Base-by-base conservation (phyloP, 768 basidiomycete genomes). In the Boletus insuetus region DNA sequence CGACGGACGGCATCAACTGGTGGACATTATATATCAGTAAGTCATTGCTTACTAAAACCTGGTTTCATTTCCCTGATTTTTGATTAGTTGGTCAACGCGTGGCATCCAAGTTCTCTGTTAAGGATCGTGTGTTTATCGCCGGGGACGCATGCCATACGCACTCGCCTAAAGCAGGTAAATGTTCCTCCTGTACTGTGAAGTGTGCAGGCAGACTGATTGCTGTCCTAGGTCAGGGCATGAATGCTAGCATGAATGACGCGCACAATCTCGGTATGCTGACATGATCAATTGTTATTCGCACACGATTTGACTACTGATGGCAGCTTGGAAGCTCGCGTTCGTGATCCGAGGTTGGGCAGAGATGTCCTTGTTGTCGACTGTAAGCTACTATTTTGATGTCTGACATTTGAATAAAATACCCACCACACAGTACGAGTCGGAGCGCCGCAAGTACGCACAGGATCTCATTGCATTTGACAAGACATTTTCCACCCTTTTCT, bases 391-490 rank as follows among this genome's bases (percentile, higher is more conserved):
- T 14, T 24, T 3, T 17, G 5, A 14, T 9, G 9, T 38, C n/a
- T 29, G 19, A 19, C n/a, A n/a, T 3, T 20, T 13, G 41, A 19
- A 3, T 43, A 50, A 56, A 53, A 22, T 31, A 17, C 9, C 14
- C 16, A 13, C n/a, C 40, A 9, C 20, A 1, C 37, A 81, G 79
- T 82, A 81, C 61, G 81, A 82, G 53, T 73, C 71, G 20, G 82
- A 84, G 64, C 76, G 83, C 10, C 74, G 77, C 41, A 75, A 77
- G 60, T 82, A 73, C 58, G 82, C 82, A 0, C 76, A 79, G 59
- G 81, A 82, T 45, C 72, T 84, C 37, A 81, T 83, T 56, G 64
- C 72, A 48, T 82, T 81, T 50, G 82, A 83, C 65, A 79, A 79
- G 51, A 71, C 73, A 53, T 82, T 78, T 58, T 76, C 79, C 0